Evolutionary conservation across 2,329 filamentous ascomycete species (phyloP), one percentile per base, ranked within the genome.

Genomic region (Elsinoe ampelina): DNA sequence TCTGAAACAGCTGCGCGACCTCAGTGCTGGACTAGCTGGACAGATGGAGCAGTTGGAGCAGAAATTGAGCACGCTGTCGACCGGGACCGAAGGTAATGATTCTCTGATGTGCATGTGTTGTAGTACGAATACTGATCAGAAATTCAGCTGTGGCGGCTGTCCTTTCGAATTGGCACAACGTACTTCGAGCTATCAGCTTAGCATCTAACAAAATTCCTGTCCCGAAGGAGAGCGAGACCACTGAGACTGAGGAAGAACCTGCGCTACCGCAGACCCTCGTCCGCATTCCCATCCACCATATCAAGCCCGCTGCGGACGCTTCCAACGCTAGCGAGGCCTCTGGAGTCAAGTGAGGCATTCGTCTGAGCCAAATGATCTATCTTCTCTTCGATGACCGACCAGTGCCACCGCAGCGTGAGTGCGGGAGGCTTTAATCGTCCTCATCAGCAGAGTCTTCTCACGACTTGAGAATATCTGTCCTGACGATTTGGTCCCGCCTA

Each of bases 101-200:
- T 22, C 7, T 8, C 42, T 57, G 7, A 2, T 54, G 10, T 45
- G 15, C 35, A 50, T 11, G 59, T 60, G 59, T 56, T 61, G 57
- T 32, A 43, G 43, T 39, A 34, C 34, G 15, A 19, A 34, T 47
- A 15, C 45, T 50, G n/a, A 50, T 34, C 6, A 30, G 19, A 13
- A 19, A 13, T 55, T 56, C 68, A 89, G 87, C 86, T 59, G 89
- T 95, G 65, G 88, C 89, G 38, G 80, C 85, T n/a, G 88, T 95
- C 19, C 76, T 95, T 68, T 81, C 85, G 55, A 95, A 93, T 69
- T 95, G 89, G 89, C 86, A 91, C 70, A 91, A 89, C 64, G 88
- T 95, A 61, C 77, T 95, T 59, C 79, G 86, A 62, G 87, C 87
- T 41, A 91, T 95, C 66, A 86, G 86, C 66, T 91, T 93, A 86